Evolutionary conservation across 1,284 basidiomycete species (phyloP), one percentile per base, ranked within the genome.

Genomic region (Blastosporella zonata): DNA sequence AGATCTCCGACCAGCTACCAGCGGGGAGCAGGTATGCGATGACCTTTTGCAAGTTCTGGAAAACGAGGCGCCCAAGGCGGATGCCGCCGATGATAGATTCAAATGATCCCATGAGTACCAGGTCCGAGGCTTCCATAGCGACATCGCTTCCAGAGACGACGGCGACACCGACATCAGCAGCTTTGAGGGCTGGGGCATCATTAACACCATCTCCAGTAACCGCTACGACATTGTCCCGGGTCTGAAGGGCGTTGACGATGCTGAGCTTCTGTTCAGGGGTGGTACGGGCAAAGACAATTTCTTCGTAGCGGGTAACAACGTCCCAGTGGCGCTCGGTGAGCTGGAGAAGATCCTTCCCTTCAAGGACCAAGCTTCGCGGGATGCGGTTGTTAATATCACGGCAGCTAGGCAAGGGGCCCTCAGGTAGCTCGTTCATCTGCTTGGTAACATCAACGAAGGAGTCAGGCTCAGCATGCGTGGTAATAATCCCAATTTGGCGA

Each of bases 281-380:
- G 1, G 84, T 88, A 25, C 86, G 75, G 0, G 85, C 82, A 53
- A 89, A 89, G 6, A 88, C 84, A 48, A 88, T 75, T 61, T 88
- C 86, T 23, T 78, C 71, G 62, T 82, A 87, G 43, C 72, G 65
- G 34, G 54, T 45, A 9, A 49, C 47, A 6, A 57, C 37, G 6
- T 57, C 47, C 55, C 55, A 57, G 20, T 55, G 53, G 21, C 12
- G 8, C 13, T 55, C 54, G 2, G 41, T 45, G 28, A 57, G 46
- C 13, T 48, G 46, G 5, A 49, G 8, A 27, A 57, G 17, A 38
- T 57, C 53, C 36, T 47, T 55, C 4, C 55, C 55, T 47, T 55
- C 54, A 7, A 57, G 39, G n/a, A 57, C 55, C 2, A 57, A 36
- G 21, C 50, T 53, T 9, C 44, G 34, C 8, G 42, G 48, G 20